Conservation (phyloP, 306 rosid species). For the Delonix regia region DNA sequence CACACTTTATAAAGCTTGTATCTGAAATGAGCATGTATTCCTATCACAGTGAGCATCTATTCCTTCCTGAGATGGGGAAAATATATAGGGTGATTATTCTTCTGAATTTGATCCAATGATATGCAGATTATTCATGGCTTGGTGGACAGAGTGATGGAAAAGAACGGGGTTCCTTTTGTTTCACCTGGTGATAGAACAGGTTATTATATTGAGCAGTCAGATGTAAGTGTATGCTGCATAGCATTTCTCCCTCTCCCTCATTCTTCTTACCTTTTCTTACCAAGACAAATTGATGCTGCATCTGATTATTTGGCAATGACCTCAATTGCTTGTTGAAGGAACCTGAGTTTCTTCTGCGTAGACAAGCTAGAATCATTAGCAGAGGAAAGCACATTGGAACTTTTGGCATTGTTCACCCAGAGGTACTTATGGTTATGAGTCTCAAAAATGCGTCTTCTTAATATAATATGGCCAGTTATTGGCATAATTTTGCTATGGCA, state of each 20-base stretch:
- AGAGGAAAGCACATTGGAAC: constrained; percentile 72
- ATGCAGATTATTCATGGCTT: constrained; percentile 90
- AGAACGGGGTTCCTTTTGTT: constrained; percentile 68
- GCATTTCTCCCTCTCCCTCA: not conserved
- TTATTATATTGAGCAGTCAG: constrained; percentile 64
- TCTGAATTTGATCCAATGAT: constrained; percentile 15
- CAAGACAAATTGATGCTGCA: not conserved
- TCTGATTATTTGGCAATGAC: constrained; percentile 10
- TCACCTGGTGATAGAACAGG: constrained; percentile 57
- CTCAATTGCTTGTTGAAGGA: constrained; percentile 56
- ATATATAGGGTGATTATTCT: constrained; percentile 1
- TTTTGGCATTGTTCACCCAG: constrained; percentile 93
- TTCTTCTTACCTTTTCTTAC: constrained; percentile 10
- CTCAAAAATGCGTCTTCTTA: constrained; percentile 6
- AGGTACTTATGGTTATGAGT: constrained; percentile 51
- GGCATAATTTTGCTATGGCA: not conserved
- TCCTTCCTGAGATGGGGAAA: not conserved
- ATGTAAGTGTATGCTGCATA: constrained; percentile 56
- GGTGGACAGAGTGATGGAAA: constrained; percentile 88
- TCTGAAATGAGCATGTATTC: constrained; percentile 1
- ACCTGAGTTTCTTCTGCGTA: constrained; percentile 80
- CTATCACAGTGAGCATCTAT: not conserved
- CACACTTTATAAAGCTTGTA: not conserved
- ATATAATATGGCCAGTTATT: constrained; percentile 18
- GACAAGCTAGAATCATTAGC: constrained; percentile 79